A percentile compares a stretch with the other conserved stretches of the same genome.
Conservation (phyloP, 805 yeast genomes). For the Saccharomycopsis microspora region DNA sequence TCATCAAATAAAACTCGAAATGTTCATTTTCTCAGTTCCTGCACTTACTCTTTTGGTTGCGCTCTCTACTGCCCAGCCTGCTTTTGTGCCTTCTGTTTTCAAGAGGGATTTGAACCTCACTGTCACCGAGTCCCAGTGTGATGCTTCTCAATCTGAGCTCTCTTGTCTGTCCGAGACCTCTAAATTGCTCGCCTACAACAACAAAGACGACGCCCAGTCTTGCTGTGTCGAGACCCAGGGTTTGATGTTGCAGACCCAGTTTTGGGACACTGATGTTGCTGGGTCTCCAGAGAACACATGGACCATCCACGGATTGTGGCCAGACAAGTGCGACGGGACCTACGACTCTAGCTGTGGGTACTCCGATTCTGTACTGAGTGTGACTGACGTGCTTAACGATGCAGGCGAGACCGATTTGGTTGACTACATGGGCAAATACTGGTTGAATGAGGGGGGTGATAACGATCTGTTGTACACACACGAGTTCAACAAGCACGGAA, state of each 20-base stretch:
- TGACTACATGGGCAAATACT: conserved; percentile 41
- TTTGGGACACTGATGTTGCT: conserved; percentile 82
- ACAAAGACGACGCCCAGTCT: conserved; percentile 23
- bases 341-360: conserved; percentile 60
- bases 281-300: conserved; percentile 60
- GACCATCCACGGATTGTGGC: conserved; percentile 85
- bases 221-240: conserved; percentile 87
- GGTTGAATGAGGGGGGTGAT: conserved; percentile 65
- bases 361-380: conserved; percentile 4
- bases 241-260: conserved; percentile 71
- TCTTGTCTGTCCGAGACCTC: conserved; percentile 5
- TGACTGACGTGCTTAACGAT: neutral
- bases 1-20: neutral
- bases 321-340: conserved; percentile 77
- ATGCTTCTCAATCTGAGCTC: neutral
- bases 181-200: neutral
- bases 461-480: conserved; percentile 74
- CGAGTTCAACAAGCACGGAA: conserved; percentile 90
- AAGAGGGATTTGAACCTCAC: conserved; percentile 13
- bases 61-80: conserved; percentile 6
- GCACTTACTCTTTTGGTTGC: conserved; percentile 8
- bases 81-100: conserved; percentile 8
- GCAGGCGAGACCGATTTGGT: conserved; percentile 21
- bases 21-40: conserved; percentile 8
- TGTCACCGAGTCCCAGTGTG: conserved; percentile 5